These are phyloP conservation scores for Populus hybrid DNA, from an alignment of 441 rosid species.

Conservation along the genomic window DNA sequence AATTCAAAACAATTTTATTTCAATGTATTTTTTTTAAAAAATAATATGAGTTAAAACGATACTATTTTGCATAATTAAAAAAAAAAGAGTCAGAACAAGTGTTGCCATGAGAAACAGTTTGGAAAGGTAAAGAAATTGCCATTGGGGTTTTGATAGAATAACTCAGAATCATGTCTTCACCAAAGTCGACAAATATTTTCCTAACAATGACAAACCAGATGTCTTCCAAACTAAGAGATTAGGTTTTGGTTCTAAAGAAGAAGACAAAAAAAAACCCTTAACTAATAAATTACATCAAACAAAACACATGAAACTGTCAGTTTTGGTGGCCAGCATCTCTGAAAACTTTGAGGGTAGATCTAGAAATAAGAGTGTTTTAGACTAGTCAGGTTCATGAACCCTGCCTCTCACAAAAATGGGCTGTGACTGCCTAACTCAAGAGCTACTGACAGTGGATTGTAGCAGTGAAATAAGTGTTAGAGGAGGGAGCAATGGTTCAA, in stretches of 20 bases:
- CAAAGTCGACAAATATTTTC: no score
- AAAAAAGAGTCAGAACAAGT: no score
- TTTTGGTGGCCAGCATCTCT: not conserved
- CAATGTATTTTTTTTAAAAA: no score
- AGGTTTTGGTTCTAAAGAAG: no score
- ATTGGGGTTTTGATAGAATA: not conserved
- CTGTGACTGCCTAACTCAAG: not conserved
- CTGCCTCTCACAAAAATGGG: not conserved
- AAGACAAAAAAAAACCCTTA: no score
- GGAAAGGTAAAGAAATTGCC: not conserved
- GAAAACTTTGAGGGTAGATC: not conserved
- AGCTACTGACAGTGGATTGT: not conserved
- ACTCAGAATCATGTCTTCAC: not conserved
- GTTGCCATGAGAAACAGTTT: not conserved
- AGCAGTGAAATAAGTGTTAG: not conserved
- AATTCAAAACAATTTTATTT: no score
- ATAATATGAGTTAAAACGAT: no score
- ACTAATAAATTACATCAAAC: no score
- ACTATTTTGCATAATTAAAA: no score
- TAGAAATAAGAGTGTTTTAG: not conserved
- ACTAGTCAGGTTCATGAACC: not conserved
- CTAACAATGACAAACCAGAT: no score
- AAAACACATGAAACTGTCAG: no score
- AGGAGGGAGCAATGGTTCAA: not conserved
- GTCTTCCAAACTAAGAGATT: no score